Percentiles rank a stretch among this genome's conserved stretches.
phyloP scores from a whole-genome alignment of 345 rosid genomes.

The Salix suchowensis region DNA sequence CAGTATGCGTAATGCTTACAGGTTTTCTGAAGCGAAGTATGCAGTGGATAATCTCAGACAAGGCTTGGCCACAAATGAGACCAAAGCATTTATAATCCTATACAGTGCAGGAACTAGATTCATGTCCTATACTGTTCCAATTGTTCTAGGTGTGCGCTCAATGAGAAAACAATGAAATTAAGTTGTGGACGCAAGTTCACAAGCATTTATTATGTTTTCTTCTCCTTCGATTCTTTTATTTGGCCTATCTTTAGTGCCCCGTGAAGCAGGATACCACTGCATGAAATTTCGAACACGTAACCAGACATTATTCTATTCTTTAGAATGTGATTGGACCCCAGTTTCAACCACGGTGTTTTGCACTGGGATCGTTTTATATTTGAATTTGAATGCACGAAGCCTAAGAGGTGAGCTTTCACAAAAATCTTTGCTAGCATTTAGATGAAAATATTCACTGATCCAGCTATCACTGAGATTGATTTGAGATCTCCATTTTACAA shows the following conservation, averaged over 20 bases:
- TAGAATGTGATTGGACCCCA: not conserved
- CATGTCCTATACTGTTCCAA: slow-evolving; percentile 1
- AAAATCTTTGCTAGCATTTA: not conserved
- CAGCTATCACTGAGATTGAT: too few species aligned
- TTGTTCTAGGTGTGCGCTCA: not conserved
- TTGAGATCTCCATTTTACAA: too few species aligned
- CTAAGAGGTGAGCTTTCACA: not conserved
- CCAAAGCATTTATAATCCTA: slow-evolving; percentile 10
- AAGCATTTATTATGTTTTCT: not conserved
- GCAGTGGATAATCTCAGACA: not conserved
- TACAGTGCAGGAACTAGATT: not conserved
- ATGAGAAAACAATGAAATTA: not conserved
- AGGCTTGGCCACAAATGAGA: slow-evolving; percentile 12
- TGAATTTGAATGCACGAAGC: not conserved
- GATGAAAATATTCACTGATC: too few species aligned
- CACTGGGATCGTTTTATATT: not conserved
- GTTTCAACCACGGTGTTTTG: not conserved
- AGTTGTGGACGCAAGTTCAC: slow-evolving; percentile 8
- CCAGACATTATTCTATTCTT: not conserved
- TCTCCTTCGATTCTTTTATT: not conserved
- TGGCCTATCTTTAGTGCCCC: slow-evolving; percentile 8
- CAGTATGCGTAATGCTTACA: not conserved
- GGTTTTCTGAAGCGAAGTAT: not conserved
- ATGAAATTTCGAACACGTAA: not conserved
- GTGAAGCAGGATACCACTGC: slow-evolving; percentile 10